These are phyloP conservation scores for Nicotiana sylvestris DNA, from an alignment of 257 asterid genomes.

Conservation along the genomic window DNA sequence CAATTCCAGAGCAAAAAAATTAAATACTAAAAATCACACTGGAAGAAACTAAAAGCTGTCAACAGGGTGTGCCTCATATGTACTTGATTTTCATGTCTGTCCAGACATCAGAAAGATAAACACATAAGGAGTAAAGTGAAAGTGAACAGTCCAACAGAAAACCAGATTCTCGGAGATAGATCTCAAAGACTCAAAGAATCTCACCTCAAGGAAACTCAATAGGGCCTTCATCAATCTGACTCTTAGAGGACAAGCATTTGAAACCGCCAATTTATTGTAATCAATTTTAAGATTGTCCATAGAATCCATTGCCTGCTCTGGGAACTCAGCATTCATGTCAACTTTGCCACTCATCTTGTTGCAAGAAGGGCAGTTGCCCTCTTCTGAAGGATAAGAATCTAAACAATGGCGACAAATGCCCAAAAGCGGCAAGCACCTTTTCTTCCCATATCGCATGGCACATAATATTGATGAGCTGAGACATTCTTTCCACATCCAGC, in stretches of 20 bases:
- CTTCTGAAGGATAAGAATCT: slow-evolving; percentile 35
- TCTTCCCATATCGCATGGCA: slow-evolving; percentile 53
- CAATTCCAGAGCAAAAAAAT: slow-evolving; percentile 9
- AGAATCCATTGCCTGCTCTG: slow-evolving; percentile 22
- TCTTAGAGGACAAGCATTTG: slow-evolving; percentile 48
- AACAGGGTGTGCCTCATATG: not conserved
- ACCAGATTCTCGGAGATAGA: slow-evolving; percentile 11
- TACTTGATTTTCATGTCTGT: slow-evolving; percentile 3
- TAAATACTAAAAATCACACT: not conserved
- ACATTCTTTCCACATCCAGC: slow-evolving; percentile 90
- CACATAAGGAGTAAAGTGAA: not conserved
- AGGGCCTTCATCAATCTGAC: slow-evolving; percentile 69
- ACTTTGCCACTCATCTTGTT: slow-evolving; percentile 17
- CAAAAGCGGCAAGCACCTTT: slow-evolving; percentile 53
- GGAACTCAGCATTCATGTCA: slow-evolving; percentile 22
- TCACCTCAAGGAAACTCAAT: slow-evolving; percentile 70
- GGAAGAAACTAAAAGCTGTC: not conserved
- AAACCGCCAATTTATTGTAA: slow-evolving; percentile 16
- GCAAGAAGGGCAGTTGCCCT: slow-evolving; percentile 52
- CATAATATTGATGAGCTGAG: slow-evolving; percentile 42
- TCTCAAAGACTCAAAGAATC: slow-evolving; percentile 11
- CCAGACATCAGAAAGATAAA: not conserved
- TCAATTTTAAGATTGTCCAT: slow-evolving; percentile 31
- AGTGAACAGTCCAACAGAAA: not conserved
- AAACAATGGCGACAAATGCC: slow-evolving; percentile 65